Evolutionary conservation across 768 basidiomycete genomes (phyloP), one percentile per base, ranked within the genome.

Genomic region (Rhodotorula sphaerocarpa): DNA sequence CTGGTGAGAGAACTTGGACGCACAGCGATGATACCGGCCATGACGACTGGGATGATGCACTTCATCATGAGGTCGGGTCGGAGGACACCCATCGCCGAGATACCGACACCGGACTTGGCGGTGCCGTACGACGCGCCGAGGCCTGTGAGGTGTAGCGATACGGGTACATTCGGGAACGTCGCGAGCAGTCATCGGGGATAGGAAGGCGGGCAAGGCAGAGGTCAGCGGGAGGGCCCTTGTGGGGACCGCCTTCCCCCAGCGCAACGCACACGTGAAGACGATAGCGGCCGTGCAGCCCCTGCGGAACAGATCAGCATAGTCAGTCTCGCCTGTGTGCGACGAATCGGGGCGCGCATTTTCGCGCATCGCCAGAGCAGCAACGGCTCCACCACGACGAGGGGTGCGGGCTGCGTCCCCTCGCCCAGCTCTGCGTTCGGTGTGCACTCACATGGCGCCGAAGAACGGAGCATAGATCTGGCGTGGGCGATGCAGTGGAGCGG

Each of bases 21-120:
- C 71, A 97, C 93, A 76, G 88, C 93, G 79, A 97, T 95, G 80
- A 97, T 97, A 90, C 93, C 93, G 81, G 93, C 93, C 93, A 97
- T 96, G 78, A 99, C 87, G 76, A 96, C 91, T 50, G 92, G 92
- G 55, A 97, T 84, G 69, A 87, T 86, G 83, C 87, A 92, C 81
- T 86, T 90, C 88, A 97, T 93, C 88, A 96, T 92, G 58, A 75
- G 80, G 80, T 93, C 92, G 55, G 92, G 93, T 67, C 91, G 85
- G 61, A 95, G 84, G 71, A 93, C 89, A 59, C 92, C 90, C 95
- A 95, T 97, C 70, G 95, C 92, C 59, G 90, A 87, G 70, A 95
- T 90, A 73, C 90, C 67, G 53, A 79, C 95, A 74, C 95, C 95
- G 71, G 95, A 95, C 79, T 97, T 99, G 75, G 95, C 91, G 50